phyloP scores from a whole-genome alignment of 1,284 basidiomycete genomes.

The Austroboletus novae-zelandiae region DNA sequence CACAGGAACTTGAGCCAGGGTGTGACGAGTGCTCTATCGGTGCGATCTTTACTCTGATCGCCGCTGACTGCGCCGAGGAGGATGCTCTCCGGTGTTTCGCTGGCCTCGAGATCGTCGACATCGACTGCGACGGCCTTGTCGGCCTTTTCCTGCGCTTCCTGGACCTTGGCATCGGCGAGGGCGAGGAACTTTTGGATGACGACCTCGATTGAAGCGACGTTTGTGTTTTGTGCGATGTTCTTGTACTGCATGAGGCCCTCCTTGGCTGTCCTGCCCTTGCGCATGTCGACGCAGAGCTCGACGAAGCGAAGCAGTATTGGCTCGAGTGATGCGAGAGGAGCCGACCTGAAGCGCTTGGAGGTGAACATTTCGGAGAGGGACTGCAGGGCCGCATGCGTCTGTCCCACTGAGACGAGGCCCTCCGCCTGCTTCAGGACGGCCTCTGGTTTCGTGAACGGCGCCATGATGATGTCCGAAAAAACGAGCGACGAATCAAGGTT shows the following conservation, averaged over 20 bases:
- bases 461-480: slow-evolving; percentile 48
- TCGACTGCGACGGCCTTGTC: slow-evolving; percentile 71
- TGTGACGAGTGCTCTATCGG: slow-evolving; percentile 92
- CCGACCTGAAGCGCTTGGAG: slow-evolving; percentile 92
- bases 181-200: slow-evolving; percentile 91
- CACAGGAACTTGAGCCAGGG: slow-evolving; percentile 98
- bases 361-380: slow-evolving; percentile 90
- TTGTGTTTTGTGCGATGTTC: slow-evolving; percentile 93
- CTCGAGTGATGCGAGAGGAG: slow-evolving; percentile 86
- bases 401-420: slow-evolving; percentile 88
- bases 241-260: slow-evolving; percentile 97
- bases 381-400: slow-evolving; percentile 85
- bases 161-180: slow-evolving; percentile 85
- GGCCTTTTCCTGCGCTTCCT: slow-evolving; percentile 84
- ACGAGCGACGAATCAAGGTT: slow-evolving; percentile 1
- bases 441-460: slow-evolving; percentile 89
- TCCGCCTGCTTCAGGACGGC: slow-evolving; percentile 91
- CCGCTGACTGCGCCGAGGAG: slow-evolving; percentile 86
- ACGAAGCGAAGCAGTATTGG: slow-evolving; percentile 94
- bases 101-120: slow-evolving; percentile 88
- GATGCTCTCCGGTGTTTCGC: slow-evolving; percentile 91
- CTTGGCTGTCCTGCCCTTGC: slow-evolving; percentile 91
- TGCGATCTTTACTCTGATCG: slow-evolving; percentile 92
- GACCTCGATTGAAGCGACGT: slow-evolving; percentile 87
- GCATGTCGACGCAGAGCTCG: slow-evolving; percentile 95